Evolutionary conservation across 2,329 filamentous ascomycete genomes (phyloP), one percentile per base, ranked within the genome.

Genomic region (Penicillium sp.): DNA sequence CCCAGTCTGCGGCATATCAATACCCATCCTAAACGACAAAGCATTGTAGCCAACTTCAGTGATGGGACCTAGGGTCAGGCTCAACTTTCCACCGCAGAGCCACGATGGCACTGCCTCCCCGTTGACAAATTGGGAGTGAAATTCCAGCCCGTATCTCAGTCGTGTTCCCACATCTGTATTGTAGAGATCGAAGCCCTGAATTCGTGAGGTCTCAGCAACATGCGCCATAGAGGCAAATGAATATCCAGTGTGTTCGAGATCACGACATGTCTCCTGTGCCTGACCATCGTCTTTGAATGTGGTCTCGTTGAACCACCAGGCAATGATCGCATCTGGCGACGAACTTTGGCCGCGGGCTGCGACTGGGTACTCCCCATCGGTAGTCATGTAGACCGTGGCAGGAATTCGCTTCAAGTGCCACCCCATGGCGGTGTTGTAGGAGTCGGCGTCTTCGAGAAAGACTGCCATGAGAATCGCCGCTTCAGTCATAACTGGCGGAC

Each of bases 191-290:
- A 46, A 47, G 3, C 63, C 63, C 47, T 68, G 65, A 16, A 68
- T 67, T 6, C 61, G 52, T 3, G 63, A 57, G 3, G 63, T 66
- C 49, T 67, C 63, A 5, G 62, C 56, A n/a, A 67, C 54, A 41
- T 68, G 65, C 1, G 62, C 54, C 36, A 67, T 66, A 16, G 57
- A 63, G 3, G 54, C 46, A n/a, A 68, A 54, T 13, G 54, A 55
- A 42, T 66, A 66, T 2, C 63, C 60, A 3, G 61, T 63, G 42
- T 67, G 65, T 13, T 56, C 56, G 11, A 66, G 56, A 44, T 66
- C 65, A 24, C 65, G 63, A 30, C 63, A 68, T 7, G 62, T 68
- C 48, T 67, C 65, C 48, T 67, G 62, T n/a, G 54, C 50, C 27
- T 30, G 28, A 13, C 28, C 28, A 30, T 30, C 28, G 11, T 30